A percentile compares a stretch with the other conserved stretches of the same genome.
Conservation (phyloP, 1,284 basidiomycete species). For the Ceratorhiza oryzae-sativae region DNA sequence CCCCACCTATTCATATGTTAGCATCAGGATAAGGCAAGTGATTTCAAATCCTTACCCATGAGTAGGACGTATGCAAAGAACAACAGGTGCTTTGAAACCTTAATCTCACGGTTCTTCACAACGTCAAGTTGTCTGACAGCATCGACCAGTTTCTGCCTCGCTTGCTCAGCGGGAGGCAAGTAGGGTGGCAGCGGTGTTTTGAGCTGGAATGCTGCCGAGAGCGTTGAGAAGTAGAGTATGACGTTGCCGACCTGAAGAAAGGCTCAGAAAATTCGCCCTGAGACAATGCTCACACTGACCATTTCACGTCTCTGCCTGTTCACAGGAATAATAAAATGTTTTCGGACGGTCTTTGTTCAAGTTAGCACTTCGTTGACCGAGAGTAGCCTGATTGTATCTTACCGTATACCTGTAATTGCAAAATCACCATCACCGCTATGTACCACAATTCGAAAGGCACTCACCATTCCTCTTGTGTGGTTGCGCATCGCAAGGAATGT, state of each 20-base stretch:
- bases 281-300: constrained; percentile 46
- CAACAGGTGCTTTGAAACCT: constrained; percentile 81
- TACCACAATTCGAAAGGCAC: constrained; percentile 46
- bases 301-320: constrained; percentile 88
- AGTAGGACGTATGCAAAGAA: constrained; percentile 94
- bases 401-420: constrained; percentile 66
- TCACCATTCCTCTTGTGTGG: constrained; percentile 90
- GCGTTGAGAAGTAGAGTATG: constrained; percentile 87
- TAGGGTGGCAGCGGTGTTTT: constrained; percentile 94
- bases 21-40: neutral
- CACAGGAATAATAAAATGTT: constrained; percentile 89
- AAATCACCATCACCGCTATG: neutral
- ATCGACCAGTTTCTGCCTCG: constrained; percentile 79
- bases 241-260: constrained; percentile 77
- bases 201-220: constrained; percentile 85
- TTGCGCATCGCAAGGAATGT: constrained; percentile 93
- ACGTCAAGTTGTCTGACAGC: constrained; percentile 85
- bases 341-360: constrained; percentile 66
- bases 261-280: neutral
- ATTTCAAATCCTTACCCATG: constrained; percentile 60
- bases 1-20: constrained; percentile 59
- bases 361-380: constrained; percentile 12
- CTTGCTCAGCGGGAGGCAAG: constrained; percentile 87
- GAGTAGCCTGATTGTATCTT: constrained; percentile 46
- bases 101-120: constrained; percentile 76